A percentile compares a stretch with the other conserved stretches of the same genome.
Evolutionary conservation across 2,329 filamentous ascomycete species (phyloP).

Genomic region (Pseudofabraea citricarpa): DNA sequence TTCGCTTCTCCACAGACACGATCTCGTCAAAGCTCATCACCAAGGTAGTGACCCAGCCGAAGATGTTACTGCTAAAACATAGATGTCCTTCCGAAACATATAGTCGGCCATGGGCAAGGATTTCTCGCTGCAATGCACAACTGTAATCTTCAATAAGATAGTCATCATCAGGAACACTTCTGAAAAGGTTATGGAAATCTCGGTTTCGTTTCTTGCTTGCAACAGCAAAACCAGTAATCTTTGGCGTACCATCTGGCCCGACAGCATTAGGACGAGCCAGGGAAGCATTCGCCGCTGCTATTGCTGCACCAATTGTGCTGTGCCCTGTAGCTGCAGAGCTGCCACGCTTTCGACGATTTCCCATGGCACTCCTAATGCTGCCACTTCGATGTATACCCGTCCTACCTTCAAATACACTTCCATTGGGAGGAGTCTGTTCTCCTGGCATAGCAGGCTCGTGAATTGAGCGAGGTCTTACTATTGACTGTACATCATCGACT

Average conservation of each 20-base stretch:
- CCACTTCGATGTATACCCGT: conserved; percentile 45
- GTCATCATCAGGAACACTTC: conserved; percentile 95
- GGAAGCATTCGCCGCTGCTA: conserved; percentile 65
- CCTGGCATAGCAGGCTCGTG: conserved; percentile 45
- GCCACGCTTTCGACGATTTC: conserved; percentile 66
- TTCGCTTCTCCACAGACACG: conserved; percentile 94
- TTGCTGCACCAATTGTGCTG: conserved; percentile 62
- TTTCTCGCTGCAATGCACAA: conserved; percentile 91
- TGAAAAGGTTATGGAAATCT: conserved; percentile 90
- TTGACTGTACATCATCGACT: conserved; percentile 19
- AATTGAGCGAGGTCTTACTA: conserved; percentile 40
- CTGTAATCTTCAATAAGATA: conserved; percentile 98
- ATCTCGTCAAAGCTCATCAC: conserved; percentile 99
- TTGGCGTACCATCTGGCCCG: conserved; percentile 53
- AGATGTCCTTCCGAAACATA: conserved; percentile 97
- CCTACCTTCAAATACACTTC: conserved; percentile 62
- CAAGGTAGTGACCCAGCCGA: conserved; percentile 95
- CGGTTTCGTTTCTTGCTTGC: conserved; percentile 94
- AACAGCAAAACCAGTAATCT: conserved; percentile 90
- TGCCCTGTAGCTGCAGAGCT: conserved; percentile 64
- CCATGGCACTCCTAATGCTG: conserved; percentile 61
- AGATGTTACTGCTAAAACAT: conserved; percentile 98
- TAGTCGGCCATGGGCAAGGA: conserved; percentile 85
- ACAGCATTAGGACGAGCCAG: conserved; percentile 56
- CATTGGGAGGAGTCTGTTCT: conserved; percentile 61